Evolutionary conservation across 2,329 filamentous ascomycete genomes (phyloP), one percentile per base, ranked within the genome.

Genomic region (Cladophialophora psammophila): DNA sequence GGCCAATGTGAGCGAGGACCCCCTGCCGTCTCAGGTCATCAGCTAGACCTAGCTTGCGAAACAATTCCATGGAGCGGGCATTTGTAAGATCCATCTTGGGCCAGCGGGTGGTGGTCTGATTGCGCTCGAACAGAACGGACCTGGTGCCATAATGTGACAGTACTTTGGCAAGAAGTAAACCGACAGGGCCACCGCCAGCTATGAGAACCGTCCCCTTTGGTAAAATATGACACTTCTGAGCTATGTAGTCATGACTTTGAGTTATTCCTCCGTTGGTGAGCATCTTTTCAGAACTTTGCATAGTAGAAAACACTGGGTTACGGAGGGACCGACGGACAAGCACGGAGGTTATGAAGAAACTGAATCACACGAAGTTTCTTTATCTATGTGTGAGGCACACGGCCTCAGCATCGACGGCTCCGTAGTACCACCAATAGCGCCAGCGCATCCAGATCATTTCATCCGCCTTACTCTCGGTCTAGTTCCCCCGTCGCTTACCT

Each of bases 141-240:
- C 58, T 68, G 34, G 74, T 65, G 12, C 72, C 69, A 56, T 67
- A 63, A n/a, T 55, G 48, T 1, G 62, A 59, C 12, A 71, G 55
- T 12, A 63, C 48, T 38, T 34, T 48, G 13, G 82, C 81, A 1
- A 81, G 76, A n/a, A 78, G 74, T 5, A 81, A 75, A 36, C 82
- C 81, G 0, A 80, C 79, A 12, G 82, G 82, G 1, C 83, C 83
- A 9, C 78, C 81, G 6, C 82, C 83, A 3, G 82, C 76, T 42
- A 84, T 81, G 5, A 85, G 74, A 32, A 84, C 78, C 1, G 65
- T 64, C 3, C 50, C 67, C 10, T 50, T 18, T 5, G 61, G 56
- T 38, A 67, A 38, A 12, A 40, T 26, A 35, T 31, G 38, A 32
- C 36, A 34, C 34, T 60, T 12, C 55, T 58, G 32, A 20, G 35